Percentiles rank a stretch among this genome's conserved stretches.
phyloP scores from a whole-genome alignment of 2,329 filamentous ascomycete species.

The Stylonectria norvegica region DNA sequence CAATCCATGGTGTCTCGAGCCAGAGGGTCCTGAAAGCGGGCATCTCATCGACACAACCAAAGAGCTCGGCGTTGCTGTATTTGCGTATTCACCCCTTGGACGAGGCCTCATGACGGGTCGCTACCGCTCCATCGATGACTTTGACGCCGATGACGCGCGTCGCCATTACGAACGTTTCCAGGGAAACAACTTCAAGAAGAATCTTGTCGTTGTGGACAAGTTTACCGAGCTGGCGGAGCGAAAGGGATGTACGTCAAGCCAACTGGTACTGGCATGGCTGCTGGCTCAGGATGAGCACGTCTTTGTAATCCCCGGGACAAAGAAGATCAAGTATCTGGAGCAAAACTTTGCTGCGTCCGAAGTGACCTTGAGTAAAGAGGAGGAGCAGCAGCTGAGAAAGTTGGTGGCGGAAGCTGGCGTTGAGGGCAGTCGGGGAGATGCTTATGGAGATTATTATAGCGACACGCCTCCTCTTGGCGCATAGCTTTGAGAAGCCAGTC shows the following conservation, averaged over 20 bases:
- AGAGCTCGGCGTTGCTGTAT: conserved; percentile 53
- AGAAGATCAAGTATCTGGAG: conserved; percentile 44
- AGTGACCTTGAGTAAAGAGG: conserved; percentile 32
- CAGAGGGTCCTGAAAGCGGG: conserved; percentile 49
- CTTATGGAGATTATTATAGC: conserved; percentile 16
- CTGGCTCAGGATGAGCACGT: conserved; percentile 58
- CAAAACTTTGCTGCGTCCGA: conserved; percentile 39
- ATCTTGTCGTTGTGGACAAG: conserved; percentile 50
- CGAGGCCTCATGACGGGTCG: conserved; percentile 55
- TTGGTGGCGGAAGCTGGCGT: conserved; percentile 27
- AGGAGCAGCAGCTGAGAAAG: conserved; percentile 33
- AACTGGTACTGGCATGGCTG: conserved; percentile 63
- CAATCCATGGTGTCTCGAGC: conserved; percentile 52
- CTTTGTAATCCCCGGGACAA: conserved; percentile 55
- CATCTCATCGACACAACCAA: conserved; percentile 50
- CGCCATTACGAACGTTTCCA: conserved; percentile 18
- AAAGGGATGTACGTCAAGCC: conserved; percentile 52
- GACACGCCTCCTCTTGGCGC: conserved; percentile 17
- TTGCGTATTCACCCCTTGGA: conserved; percentile 59
- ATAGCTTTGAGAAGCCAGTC: conserved; percentile 2
- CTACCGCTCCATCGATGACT: conserved; percentile 44
- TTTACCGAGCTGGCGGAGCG: conserved; percentile 33
- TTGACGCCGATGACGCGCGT: conserved; percentile 31
- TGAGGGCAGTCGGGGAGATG: conserved; percentile 24
- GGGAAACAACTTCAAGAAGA: conserved; percentile 39